Evolutionary conservation across 495 filamentous ascomycete genomes (phyloP).

Genomic region (Hyaloscypha hepaticicola): DNA sequence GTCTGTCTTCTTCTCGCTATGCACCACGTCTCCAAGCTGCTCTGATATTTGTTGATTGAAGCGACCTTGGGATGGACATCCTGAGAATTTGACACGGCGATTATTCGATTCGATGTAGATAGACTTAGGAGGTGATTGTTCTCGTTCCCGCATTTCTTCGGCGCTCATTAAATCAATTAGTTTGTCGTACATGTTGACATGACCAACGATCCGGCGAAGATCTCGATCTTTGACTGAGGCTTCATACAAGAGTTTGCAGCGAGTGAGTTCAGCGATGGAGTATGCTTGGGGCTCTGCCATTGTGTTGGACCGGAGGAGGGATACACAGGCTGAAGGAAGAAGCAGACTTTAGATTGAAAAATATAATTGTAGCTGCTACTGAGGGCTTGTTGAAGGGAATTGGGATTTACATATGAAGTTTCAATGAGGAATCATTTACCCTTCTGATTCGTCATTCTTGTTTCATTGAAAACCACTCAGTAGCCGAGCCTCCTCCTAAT

Average conservation of each 20-base stretch:
- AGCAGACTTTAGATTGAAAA: too few species aligned
- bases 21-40: too few species aligned
- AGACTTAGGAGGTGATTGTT: neutral
- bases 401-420: neutral
- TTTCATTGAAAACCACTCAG: neutral
- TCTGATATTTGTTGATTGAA: neutral
- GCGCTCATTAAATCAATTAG: neutral
- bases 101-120: neutral
- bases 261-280: neutral
- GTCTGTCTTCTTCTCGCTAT: neutral
- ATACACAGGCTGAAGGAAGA: too few species aligned
- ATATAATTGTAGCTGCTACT: neutral
- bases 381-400: too few species aligned
- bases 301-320: neutral
- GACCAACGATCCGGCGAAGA: neutral
- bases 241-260: neutral
- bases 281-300: neutral
- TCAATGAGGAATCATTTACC: neutral
- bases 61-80: neutral
- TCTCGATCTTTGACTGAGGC: neutral
- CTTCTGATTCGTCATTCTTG: neutral
- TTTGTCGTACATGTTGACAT: slow-evolving; percentile 1
- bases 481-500: neutral
- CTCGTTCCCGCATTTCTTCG: neutral
- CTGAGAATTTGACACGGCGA: neutral